Evolutionary conservation across 1,284 basidiomycete species (phyloP).

Genomic region (Coniferiporia sulphurascens): DNA sequence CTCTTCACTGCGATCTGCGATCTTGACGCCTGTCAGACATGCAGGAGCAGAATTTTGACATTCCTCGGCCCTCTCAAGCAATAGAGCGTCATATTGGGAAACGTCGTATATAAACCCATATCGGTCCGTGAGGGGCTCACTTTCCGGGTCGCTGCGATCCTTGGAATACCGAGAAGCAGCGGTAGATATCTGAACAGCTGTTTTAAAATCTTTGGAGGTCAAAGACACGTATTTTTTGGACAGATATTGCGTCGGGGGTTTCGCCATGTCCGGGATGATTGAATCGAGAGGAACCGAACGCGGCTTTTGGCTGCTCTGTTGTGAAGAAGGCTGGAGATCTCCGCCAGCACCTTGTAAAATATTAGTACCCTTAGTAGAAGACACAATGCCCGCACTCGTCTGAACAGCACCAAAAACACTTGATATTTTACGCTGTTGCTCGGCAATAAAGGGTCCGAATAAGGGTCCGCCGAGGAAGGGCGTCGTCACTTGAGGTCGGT

Average conservation of each 20-base stretch:
- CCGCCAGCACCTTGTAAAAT: conserved; percentile 11
- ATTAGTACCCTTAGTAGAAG: conserved; percentile 2
- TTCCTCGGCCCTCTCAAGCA: conserved; percentile 69
- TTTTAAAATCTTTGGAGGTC: conserved; percentile 62
- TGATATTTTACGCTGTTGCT: conserved; percentile 42
- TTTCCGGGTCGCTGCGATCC: conserved; percentile 48
- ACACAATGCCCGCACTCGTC: conserved; percentile 18
- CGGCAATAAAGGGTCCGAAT: conserved; percentile 53
- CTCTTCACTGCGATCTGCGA: conserved; percentile 75
- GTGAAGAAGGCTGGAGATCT: conserved; percentile 24
- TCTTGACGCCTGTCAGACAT: conserved; percentile 81
- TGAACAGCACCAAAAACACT: conserved; percentile 27
- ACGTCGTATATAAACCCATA: conserved; percentile 95
- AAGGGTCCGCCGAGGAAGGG: conserved; percentile 43
- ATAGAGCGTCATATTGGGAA: conserved; percentile 72
- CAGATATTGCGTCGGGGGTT: conserved; percentile 83
- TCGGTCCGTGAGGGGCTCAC: conserved; percentile 79
- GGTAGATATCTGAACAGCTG: conserved; percentile 56
- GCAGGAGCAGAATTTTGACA: conserved; percentile 75
- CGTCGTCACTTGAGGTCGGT: background rate
- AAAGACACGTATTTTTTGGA: conserved; percentile 68
- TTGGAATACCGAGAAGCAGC: conserved; percentile 51
- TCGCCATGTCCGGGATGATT: conserved; percentile 80
- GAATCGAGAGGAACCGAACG: conserved; percentile 83
- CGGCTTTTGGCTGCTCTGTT: conserved; percentile 23